Evolutionary conservation across 441 rosid species (phyloP), one percentile per base, ranked within the genome.

Genomic region (Populus hybrid): DNA sequence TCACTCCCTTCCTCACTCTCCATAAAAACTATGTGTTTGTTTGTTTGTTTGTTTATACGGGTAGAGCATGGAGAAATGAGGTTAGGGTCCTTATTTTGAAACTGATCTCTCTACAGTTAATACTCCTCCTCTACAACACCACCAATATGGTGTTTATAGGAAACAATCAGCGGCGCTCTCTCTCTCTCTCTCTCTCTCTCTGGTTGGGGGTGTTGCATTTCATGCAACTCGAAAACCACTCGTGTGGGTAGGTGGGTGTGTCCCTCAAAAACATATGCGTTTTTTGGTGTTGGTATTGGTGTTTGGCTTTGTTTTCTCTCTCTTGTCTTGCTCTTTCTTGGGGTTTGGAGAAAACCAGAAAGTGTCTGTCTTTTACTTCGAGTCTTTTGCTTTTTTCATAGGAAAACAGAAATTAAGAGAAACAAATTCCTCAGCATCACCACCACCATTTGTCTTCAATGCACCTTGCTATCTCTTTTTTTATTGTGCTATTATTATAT

Each of bases 211-310:
- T 6, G 66, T 30, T 46, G 69, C 36, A 32, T 66, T 80, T 81
- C 85, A 85, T 85, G 90, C 78, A 82, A 83, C 40, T 80, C 79
- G 84, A 85, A 87, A 89, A 42, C 83, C 90, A 84, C 91, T 86
- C 95, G 92, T 89, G 95, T 84, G 95, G 91, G 88, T 81, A 80
- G 76, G 77, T 79, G 69, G 75, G 81, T 69, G 75, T 42, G 75
- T 59, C 42, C 30, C 78, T 67, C 74, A 14, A 69, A 77, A 73
- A 77, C 73, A 74, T 38, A 78, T 78, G 75, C 67, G 20, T 21
- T 68, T 21, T 68, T 57, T 7, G 73, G 67, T 69, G 34, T 78
- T 72, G 87, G 85, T 67, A 63, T 75, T 74, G 80, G 73, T 76
- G 85, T 82, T 66, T n/a, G 67, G 34, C 23, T 16, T 5, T 50